A percentile compares a stretch with the other conserved stretches of the same genome.
Evolutionary conservation across 1,139 yeast genomes (phyloP).

Genomic region (Protomyces gravidus): DNA sequence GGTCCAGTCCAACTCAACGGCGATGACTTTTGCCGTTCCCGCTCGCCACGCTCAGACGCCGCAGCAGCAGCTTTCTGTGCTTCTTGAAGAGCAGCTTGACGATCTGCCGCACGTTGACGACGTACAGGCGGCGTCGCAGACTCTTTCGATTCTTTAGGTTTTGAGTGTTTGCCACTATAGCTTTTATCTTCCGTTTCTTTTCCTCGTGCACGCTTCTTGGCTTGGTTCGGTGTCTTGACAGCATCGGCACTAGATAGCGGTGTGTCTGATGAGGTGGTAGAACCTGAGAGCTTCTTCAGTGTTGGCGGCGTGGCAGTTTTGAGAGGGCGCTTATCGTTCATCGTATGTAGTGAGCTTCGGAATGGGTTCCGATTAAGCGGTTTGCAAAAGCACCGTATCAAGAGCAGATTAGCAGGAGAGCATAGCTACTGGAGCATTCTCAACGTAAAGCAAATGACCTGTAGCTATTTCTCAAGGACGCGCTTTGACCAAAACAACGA

Average conservation of each 20-base stretch:
- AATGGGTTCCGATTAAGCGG: no score
- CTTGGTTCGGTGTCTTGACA: not conserved
- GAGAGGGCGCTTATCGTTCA: no score
- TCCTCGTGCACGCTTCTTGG: not conserved
- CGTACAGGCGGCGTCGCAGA: not conserved
- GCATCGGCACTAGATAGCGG: not conserved
- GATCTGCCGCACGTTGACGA: constrained; percentile 1
- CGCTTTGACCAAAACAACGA: no score
- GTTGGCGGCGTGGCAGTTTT: no score
- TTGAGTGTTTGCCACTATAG: not conserved
- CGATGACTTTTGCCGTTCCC: not conserved
- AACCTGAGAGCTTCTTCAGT: not conserved
- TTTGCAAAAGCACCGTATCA: not conserved
- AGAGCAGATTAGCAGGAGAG: not conserved
- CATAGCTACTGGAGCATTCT: not conserved
- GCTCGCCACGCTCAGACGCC: no score
- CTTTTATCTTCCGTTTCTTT: not conserved
- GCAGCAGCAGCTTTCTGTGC: not conserved
- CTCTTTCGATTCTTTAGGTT: not conserved
- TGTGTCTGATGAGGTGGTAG: no score
- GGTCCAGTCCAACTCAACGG: not conserved
- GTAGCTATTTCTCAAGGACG: no score
- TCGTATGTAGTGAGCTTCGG: no score
- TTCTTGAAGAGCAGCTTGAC: not conserved
- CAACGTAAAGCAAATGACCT: no score